phyloP scores from a whole-genome alignment of 2,329 filamentous ascomycete species.

The Thielaviopsis euricoi region DNA sequence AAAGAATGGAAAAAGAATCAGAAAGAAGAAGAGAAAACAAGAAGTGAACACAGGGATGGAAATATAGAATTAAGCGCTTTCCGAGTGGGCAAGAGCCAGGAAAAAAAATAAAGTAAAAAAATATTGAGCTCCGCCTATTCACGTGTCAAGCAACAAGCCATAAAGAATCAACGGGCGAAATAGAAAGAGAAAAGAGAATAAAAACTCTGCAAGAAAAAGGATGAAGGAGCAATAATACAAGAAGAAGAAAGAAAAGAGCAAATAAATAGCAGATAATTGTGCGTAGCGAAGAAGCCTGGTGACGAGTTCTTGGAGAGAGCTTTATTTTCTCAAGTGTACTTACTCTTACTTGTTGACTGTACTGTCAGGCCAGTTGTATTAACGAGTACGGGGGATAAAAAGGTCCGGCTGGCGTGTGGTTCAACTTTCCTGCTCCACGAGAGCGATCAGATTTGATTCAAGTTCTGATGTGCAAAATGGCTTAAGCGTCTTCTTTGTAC shows the following conservation, averaged over 20 bases:
- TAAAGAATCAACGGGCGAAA: neutral
- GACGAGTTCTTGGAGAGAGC: neutral
- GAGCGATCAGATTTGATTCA: too few relatives aligned
- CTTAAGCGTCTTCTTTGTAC: neutral
- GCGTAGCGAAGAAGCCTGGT: too few relatives aligned
- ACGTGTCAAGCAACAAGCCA: neutral
- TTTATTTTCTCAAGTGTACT: too few relatives aligned
- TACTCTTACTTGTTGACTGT: too few relatives aligned
- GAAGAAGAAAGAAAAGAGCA: neutral
- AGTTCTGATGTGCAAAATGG: too few relatives aligned
- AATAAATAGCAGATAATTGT: neutral
- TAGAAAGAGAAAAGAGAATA: neutral
- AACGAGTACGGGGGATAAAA: slow-evolving; percentile 3
- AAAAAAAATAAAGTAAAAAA: neutral
- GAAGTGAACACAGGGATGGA: neutral
- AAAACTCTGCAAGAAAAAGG: neutral
- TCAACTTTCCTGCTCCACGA: too few relatives aligned
- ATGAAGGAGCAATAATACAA: neutral
- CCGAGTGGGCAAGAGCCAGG: neutral
- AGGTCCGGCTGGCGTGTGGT: neutral
- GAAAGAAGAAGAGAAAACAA: neutral
- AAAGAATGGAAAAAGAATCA: neutral
- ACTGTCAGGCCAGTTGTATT: neutral
- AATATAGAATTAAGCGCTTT: neutral
- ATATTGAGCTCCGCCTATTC: neutral